These are phyloP conservation scores for Aspergillus vadensis DNA, from an alignment of 2,329 filamentous ascomycete species.

Conservation along the genomic window DNA sequence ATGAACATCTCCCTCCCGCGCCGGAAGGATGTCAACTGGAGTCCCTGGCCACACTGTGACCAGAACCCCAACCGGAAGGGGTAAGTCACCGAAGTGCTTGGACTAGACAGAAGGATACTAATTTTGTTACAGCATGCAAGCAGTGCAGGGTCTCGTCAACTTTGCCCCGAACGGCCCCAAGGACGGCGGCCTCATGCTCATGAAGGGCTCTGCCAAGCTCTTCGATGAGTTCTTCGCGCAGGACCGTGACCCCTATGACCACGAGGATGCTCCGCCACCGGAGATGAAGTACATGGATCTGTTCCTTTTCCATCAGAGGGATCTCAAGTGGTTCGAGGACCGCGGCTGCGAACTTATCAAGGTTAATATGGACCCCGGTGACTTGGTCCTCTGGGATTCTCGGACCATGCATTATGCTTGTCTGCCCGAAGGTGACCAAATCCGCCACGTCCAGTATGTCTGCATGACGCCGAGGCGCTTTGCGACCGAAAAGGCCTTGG, in stretches of 20 bases:
- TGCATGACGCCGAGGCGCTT: conserved; percentile 45
- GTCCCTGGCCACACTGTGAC: conserved; percentile 52
- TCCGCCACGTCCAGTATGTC: conserved; percentile 42
- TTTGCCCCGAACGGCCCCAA: conserved; percentile 38
- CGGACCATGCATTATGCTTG: conserved; percentile 44
- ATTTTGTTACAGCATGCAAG: too few relatives aligned
- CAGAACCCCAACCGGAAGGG: conserved; percentile 37
- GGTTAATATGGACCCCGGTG: conserved; percentile 47
- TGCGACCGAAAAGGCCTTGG: conserved; percentile 44
- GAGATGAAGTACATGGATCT: conserved; percentile 24
- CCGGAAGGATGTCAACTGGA: conserved; percentile 32
- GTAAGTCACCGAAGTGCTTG: too few relatives aligned
- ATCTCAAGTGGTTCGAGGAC: conserved; percentile 37
- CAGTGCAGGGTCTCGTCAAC: conserved; percentile 53
- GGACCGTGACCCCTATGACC: neutral
- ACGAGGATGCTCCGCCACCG: neutral
- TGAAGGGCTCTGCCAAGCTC: conserved; percentile 32
- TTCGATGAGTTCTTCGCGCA: conserved; percentile 32
- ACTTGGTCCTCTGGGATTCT: conserved; percentile 47
- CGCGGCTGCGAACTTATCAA: conserved; percentile 35
- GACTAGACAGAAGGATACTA: too few relatives aligned
- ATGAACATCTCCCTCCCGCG: conserved; percentile 40
- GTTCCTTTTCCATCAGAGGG: conserved; percentile 31
- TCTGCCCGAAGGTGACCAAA: conserved; percentile 31
- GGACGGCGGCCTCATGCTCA: conserved; percentile 43